Conservation (phyloP, 83 land plant species). For the Diphasiastrum complanatum region DNA sequence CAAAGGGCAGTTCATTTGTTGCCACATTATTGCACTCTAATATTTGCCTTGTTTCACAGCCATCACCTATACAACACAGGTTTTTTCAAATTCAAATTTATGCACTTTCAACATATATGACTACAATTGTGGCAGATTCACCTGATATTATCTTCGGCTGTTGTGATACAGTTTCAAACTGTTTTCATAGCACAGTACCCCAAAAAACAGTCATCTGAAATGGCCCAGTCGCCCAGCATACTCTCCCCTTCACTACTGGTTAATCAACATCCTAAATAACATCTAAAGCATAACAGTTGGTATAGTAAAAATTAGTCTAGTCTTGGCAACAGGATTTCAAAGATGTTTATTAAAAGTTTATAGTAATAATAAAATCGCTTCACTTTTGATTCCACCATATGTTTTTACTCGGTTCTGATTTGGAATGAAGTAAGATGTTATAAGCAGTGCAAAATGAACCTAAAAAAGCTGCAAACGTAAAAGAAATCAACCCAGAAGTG, state of each 20-base stretch:
- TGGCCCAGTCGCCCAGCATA: neutral
- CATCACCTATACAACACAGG: constrained; percentile 44
- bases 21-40: constrained; percentile 56
- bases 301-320: no score
- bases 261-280: neutral
- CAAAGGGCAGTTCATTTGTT: constrained; percentile 45
- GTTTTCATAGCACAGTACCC: neutral
- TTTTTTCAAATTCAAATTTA: neutral
- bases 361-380: no score
- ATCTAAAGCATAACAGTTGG: no score
- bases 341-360: no score
- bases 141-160: neutral
- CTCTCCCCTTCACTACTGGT: neutral
- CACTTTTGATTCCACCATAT: no score
- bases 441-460: no score
- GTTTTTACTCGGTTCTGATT: no score
- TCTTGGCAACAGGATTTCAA: no score
- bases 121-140: neutral
- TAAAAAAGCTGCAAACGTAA: no score
- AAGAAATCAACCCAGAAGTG: no score
- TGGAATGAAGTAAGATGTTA: no score
- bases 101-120: neutral
- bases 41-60: constrained; percentile 44
- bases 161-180: neutral
- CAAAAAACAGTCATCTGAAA: neutral